Conservation (phyloP, 2,329 filamentous ascomycete species). For the Knufia petricola region DNA sequence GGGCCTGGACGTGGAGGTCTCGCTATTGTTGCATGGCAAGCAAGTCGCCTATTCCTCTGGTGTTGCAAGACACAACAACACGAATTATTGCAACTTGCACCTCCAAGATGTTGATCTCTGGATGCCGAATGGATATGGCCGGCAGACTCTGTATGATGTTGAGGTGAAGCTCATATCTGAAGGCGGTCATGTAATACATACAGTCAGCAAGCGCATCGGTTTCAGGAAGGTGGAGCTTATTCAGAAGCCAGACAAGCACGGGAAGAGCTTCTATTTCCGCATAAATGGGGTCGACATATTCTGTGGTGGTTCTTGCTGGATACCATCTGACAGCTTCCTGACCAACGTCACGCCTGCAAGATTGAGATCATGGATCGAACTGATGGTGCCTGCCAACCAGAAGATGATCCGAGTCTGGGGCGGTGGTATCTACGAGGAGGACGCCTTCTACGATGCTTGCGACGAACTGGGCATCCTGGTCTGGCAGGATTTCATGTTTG, state of each 20-base stretch:
- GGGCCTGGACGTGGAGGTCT: constrained; percentile 23
- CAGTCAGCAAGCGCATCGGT: constrained; percentile 41
- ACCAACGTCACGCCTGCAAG: constrained; percentile 43
- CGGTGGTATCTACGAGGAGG: constrained; percentile 68
- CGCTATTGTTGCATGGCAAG: constrained; percentile 22
- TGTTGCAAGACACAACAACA: not conserved
- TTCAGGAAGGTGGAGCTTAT: constrained; percentile 43
- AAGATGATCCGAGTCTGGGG: constrained; percentile 60
- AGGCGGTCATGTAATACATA: constrained; percentile 28
- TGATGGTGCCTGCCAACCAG: constrained; percentile 52
- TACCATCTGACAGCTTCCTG: constrained; percentile 53
- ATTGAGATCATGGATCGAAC: constrained; percentile 51
- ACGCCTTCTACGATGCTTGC: constrained; percentile 64
- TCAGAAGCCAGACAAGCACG: constrained; percentile 38
- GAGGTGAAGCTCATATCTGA: constrained; percentile 34
- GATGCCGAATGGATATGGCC: constrained; percentile 52
- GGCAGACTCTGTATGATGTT: constrained; percentile 47
- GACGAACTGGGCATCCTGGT: constrained; percentile 70
- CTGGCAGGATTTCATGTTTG: constrained; percentile 88
- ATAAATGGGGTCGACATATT: constrained; percentile 60
- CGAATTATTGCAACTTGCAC: not conserved
- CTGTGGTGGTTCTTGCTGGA: constrained; percentile 57
- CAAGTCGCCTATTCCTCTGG: constrained; percentile 27
- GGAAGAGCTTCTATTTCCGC: constrained; percentile 55
- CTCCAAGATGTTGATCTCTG: constrained; percentile 44